Conservation (phyloP, 1,284 basidiomycete species). For the Moesziomyces sp. region DNA sequence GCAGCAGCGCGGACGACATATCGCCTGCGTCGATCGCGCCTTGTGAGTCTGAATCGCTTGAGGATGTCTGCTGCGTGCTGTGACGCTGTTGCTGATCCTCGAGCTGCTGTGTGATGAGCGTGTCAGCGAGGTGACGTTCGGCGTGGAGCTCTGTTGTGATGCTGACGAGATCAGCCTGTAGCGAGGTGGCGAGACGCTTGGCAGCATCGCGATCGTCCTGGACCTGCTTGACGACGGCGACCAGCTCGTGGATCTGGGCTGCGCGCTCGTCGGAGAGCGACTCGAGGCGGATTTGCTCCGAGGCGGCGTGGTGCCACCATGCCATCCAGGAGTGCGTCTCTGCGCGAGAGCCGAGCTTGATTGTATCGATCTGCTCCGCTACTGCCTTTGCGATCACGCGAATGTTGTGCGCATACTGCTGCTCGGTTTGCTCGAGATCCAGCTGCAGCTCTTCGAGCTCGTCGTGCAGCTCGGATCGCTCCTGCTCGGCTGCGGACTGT, state of each 20-base stretch:
- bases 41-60: conserved; percentile 12
- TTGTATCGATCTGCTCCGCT: conserved; percentile 6
- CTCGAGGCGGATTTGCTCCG: conserved; percentile 16
- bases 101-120: conserved; percentile 16
- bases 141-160: conserved; percentile 26
- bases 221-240: conserved; percentile 42
- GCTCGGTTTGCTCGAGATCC: conserved; percentile 22
- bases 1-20: conserved; percentile 1
- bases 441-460: conserved; percentile 18
- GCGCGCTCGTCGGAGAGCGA: conserved; percentile 25
- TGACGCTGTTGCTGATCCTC: conserved; percentile 14
- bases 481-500: conserved; percentile 9
- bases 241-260: conserved; percentile 39
- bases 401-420: conserved; percentile 29
- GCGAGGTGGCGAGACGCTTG: conserved; percentile 18
- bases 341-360: conserved; percentile 7
- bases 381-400: conserved; percentile 34
- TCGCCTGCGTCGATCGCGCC: conserved; percentile 16
- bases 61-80: conserved; percentile 1
- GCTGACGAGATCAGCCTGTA: conserved; percentile 23
- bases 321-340: conserved; percentile 5
- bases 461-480: conserved; percentile 6
- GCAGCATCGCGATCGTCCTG: conserved; percentile 42
- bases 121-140: conserved; percentile 20
- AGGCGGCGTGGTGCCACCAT: conserved; percentile 21